Conservation (phyloP, 106 monocot species). For the Dendrobium nobile region DNA sequence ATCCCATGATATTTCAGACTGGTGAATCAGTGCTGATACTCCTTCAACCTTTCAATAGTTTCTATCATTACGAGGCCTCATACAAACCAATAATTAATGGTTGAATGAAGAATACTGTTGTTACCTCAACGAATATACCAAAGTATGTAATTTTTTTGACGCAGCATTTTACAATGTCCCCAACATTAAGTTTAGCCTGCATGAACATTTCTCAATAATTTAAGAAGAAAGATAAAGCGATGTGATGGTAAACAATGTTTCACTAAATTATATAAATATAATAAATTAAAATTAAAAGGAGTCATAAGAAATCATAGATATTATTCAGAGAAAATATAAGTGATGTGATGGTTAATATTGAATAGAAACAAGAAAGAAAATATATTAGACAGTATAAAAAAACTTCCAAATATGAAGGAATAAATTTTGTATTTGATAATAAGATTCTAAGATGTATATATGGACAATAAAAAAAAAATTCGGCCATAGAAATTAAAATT, state of each 20-base stretch:
- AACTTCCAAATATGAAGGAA: too few species aligned
- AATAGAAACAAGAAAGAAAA: too few species aligned
- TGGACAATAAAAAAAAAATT: too few species aligned
- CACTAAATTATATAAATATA: neutral
- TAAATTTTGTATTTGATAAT: too few species aligned
- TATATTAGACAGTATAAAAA: too few species aligned
- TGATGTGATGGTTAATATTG: too few species aligned
- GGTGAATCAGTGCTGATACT: constrained; percentile 85
- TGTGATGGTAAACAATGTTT: too few species aligned
- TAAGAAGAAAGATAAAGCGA: neutral
- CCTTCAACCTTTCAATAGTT: constrained; percentile 66
- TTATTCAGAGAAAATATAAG: too few species aligned
- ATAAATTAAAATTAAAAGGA: neutral
- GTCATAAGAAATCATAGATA: too few species aligned
- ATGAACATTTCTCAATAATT: constrained; percentile 7
- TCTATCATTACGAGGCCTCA: neutral
- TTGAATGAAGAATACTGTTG: neutral
- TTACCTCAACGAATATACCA: constrained; percentile 97
- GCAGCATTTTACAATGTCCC: constrained; percentile 80
- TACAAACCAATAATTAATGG: neutral
- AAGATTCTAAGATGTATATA: too few species aligned
- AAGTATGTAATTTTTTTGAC: constrained; percentile 76
- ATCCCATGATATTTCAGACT: constrained; percentile 92
- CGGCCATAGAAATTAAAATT: too few species aligned
- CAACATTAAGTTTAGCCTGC: constrained; percentile 78